Evolutionary conservation across 2,329 filamentous ascomycete species (phyloP), one percentile per base, ranked within the genome.

Genomic region (Alternaria incomplexa): DNA sequence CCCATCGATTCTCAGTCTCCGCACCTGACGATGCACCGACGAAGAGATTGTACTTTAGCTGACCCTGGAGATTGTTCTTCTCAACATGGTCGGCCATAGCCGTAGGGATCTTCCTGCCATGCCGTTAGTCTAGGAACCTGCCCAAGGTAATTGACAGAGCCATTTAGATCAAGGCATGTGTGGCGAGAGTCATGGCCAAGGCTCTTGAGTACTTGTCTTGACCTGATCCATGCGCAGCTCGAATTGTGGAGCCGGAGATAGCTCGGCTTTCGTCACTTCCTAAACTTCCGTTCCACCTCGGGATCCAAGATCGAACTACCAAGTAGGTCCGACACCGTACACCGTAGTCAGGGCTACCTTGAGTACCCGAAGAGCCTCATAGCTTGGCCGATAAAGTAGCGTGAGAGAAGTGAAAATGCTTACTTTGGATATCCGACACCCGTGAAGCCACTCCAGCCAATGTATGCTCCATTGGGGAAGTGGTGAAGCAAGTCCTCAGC

Each of bases 1-100:
- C 93, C 93, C 93, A 97, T 80, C 93, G 86, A 81, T 96, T 96
- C 84, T 97, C 93, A 0, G 93, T 97, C 83, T 96, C 93, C 17
- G 93, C 91, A 40, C 93, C 93, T 15, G 92, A 93, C 6, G 91
- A 95, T n/a, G 93, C 93, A 56, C 93, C 93, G 10, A 96, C 93
- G 71, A 97, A 97, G 17, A 97, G 87, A 61, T 89, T 90, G 85
- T 96, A 97, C 75, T 92, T 92, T 70, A 96, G 84, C 85, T 96
- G 84, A 60, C 93, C 93, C 81, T 97, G 89, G 15, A 97, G 85
- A 65, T 86, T 88, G 81, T 97, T 96, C 83, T 92, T 88, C 83
- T 97, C 93, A 70, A 97, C 93, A 79, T 97, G 90, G 79, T 97
- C 92, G 69, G 93, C 93, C 64, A 97, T 85, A 68, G 91, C 93